These are phyloP conservation scores for Macrolepiota fuliginosa DNA, from an alignment of 768 basidiomycete species.

Conservation along the genomic window DNA sequence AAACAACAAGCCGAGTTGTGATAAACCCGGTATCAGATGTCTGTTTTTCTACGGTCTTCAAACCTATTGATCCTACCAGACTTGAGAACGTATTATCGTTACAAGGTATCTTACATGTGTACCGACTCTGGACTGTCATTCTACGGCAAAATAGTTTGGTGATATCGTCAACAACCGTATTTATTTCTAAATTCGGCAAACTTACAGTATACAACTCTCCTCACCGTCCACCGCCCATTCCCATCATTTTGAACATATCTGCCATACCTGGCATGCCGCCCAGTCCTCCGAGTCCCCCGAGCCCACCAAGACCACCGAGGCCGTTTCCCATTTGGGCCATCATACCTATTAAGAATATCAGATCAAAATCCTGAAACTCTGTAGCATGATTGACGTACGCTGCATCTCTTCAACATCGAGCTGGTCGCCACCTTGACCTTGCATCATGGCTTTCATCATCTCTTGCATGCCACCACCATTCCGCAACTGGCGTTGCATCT, in stretches of 20 bases:
- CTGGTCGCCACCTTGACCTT: slow-evolving; percentile 87
- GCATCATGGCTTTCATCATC: slow-evolving; percentile 99
- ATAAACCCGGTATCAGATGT: slow-evolving; percentile 13
- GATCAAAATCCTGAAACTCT: not conserved
- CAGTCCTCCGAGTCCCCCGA: slow-evolving; percentile 53
- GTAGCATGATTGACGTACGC: slow-evolving; percentile 42
- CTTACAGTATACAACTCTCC: not conserved
- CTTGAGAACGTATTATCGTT: not conserved
- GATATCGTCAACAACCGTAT: not conserved
- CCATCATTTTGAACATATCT: slow-evolving; percentile 90
- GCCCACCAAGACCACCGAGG: slow-evolving; percentile 57
- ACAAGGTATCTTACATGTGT: slow-evolving; percentile 1
- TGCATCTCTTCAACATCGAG: slow-evolving; percentile 95
- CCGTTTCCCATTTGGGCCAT: slow-evolving; percentile 85
- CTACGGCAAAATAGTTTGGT: not conserved
- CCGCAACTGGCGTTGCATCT: slow-evolving; percentile 83
- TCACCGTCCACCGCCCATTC: slow-evolving; percentile 55
- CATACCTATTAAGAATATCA: slow-evolving; percentile 55
- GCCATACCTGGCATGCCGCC: slow-evolving; percentile 63
- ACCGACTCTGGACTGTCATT: not conserved
- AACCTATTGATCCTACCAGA: not conserved
- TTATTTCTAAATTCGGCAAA: not conserved
- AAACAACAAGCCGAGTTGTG: slow-evolving; percentile 24
- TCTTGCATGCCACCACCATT: slow-evolving; percentile 91
- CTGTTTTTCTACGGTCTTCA: not conserved